A percentile compares a stretch with the other conserved stretches of the same genome.
These are phyloP conservation scores for Triadica sebifera DNA, from an alignment of 345 rosid species.

Conservation along the genomic window DNA sequence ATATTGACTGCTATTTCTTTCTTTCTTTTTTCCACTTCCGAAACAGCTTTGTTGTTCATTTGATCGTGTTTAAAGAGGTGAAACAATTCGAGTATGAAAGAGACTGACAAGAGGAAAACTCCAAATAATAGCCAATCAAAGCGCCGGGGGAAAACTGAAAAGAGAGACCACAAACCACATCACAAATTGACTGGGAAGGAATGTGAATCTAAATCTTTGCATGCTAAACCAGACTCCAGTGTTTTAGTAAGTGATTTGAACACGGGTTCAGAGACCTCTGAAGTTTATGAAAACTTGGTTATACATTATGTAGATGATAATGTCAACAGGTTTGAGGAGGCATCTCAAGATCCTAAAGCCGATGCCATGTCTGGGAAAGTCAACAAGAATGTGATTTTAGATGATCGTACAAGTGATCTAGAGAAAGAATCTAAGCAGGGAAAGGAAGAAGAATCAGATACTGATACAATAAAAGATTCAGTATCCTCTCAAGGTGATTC, in stretches of 20 bases:
- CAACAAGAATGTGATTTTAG: conserved; percentile 33
- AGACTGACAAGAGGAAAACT: conserved; percentile 53
- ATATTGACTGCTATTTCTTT: not conserved
- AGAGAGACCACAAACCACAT: conserved; percentile 46
- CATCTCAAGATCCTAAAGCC: conserved; percentile 33
- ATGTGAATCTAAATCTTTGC: conserved; percentile 43
- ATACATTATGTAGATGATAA: conserved; percentile 61
- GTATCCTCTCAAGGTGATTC: conserved; percentile 54
- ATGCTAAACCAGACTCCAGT: conserved; percentile 39
- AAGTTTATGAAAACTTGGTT: conserved; percentile 53
- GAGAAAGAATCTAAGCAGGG: conserved; percentile 41
- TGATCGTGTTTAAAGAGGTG: conserved; percentile 18
- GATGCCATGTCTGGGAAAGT: conserved; percentile 16
- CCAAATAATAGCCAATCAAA: conserved; percentile 49
- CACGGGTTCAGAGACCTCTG: conserved; percentile 51
- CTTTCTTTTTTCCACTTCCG: conserved; percentile 16
- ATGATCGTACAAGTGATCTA: conserved; percentile 41
- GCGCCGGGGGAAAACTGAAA: conserved; percentile 49
- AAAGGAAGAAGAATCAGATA: conserved; percentile 52
- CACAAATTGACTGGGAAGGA: conserved; percentile 40
- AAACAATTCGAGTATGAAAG: conserved; percentile 37
- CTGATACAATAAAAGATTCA: conserved; percentile 55
- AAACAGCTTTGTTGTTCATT: conserved; percentile 10
- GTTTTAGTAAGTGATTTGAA: conserved; percentile 53
- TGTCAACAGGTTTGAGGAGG: conserved; percentile 42